Percentiles rank a stretch among this genome's conserved stretches.
Evolutionary conservation across 202 grass and related monocot species (phyloP).

Genomic region (Panicum virgatum): DNA sequence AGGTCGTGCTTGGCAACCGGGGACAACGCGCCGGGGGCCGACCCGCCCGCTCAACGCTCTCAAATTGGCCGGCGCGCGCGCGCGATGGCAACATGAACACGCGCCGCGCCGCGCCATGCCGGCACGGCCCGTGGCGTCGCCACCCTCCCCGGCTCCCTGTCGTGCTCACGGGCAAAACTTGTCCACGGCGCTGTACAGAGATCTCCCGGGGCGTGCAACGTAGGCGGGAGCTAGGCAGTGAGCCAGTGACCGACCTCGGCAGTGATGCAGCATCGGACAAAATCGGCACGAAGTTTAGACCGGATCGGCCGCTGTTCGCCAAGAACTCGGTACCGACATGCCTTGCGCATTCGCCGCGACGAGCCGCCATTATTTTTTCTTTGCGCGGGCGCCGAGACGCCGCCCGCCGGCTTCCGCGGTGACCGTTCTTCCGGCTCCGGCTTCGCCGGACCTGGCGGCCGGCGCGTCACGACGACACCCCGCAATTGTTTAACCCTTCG

Average conservation of each 20-base stretch:
- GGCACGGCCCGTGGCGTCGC: neutral
- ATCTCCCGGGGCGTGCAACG: neutral
- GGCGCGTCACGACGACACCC: neutral
- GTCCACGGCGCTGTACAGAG: neutral
- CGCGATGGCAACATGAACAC: neutral
- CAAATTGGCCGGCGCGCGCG: neutral
- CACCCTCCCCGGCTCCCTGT: neutral
- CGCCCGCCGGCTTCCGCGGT: neutral
- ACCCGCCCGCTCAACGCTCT: neutral
- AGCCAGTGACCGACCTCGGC: no score
- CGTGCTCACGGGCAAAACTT: neutral
- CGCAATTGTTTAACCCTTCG: neutral
- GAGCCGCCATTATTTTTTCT: neutral
- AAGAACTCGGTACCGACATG: neutral
- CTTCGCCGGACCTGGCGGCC: neutral
- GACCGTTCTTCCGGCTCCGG: neutral
- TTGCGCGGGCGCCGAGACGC: neutral
- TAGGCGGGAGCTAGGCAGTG: no score
- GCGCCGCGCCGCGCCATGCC: no score
- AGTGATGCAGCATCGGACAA: no score
- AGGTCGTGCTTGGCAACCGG: constrained; percentile 26
- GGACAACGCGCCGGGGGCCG: neutral
- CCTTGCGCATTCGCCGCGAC: neutral
- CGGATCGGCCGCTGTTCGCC: neutral
- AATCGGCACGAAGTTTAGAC: neutral